These are phyloP conservation scores for Porogramme epimiltina DNA, from an alignment of 1,284 basidiomycete species.

Conservation along the genomic window DNA sequence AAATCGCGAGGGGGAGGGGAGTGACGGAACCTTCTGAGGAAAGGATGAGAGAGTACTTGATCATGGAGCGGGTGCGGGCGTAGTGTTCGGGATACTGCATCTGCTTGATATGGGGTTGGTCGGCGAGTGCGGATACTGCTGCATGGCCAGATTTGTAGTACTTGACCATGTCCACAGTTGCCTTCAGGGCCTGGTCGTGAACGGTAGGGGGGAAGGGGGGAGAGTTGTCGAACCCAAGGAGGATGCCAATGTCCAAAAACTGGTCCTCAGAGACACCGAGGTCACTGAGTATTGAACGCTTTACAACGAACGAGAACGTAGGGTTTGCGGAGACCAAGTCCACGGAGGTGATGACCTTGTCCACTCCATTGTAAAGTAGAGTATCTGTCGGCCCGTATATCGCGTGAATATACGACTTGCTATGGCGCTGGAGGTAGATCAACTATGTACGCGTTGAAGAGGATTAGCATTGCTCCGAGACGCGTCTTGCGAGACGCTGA, in stretches of 20 bases:
- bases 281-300: slow-evolving; percentile 76
- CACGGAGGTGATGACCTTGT: slow-evolving; percentile 88
- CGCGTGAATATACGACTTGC: slow-evolving; percentile 93
- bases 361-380: slow-evolving; percentile 87
- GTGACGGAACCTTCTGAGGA: slow-evolving; percentile 88
- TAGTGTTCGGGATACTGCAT: slow-evolving; percentile 86
- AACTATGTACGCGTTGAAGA: slow-evolving; percentile 51
- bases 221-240: slow-evolving; percentile 89
- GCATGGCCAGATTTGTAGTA: slow-evolving; percentile 86
- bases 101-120: slow-evolving; percentile 78
- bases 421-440: slow-evolving; percentile 92
- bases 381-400: slow-evolving; percentile 92
- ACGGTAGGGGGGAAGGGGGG: slow-evolving; percentile 85
- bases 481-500: slow-evolving; percentile 16
- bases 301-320: slow-evolving; percentile 86
- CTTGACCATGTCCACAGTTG: slow-evolving; percentile 87
- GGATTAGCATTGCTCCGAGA: slow-evolving; percentile 5
- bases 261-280: slow-evolving; percentile 85
- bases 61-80: slow-evolving; percentile 88
- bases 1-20: slow-evolving; percentile 84
- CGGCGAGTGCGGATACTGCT: slow-evolving; percentile 76
- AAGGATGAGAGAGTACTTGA: slow-evolving; percentile 91
- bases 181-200: slow-evolving; percentile 80
- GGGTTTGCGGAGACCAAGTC: slow-evolving; percentile 70
- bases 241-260: slow-evolving; percentile 92